phyloP scores from a whole-genome alignment of 495 filamentous ascomycete genomes.

The Clavariopsis aquatica region DNA sequence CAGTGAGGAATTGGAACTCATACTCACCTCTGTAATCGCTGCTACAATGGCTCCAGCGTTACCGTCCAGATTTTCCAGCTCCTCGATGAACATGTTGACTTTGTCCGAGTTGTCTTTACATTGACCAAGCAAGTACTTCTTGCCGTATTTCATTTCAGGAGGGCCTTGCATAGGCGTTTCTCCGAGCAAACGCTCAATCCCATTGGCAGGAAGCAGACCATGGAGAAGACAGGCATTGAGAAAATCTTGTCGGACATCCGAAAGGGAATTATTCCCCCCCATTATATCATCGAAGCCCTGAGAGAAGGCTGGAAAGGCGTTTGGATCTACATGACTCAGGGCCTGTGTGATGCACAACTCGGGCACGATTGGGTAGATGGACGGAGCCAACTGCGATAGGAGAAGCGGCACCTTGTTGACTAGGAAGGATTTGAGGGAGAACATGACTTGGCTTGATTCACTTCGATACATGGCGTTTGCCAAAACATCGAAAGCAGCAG shows the following conservation, averaged over 20 bases:
- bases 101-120: slow-evolving; percentile 71
- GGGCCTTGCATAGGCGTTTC: slow-evolving; percentile 83
- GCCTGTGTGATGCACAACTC: slow-evolving; percentile 82
- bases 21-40: slow-evolving; percentile 82
- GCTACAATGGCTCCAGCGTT: slow-evolving; percentile 88
- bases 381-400: slow-evolving; percentile 61
- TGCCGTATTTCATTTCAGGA: slow-evolving; percentile 71
- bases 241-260: slow-evolving; percentile 86
- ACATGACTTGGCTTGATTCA: slow-evolving; percentile 69
- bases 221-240: slow-evolving; percentile 89
- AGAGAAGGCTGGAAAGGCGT: slow-evolving; percentile 77
- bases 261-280: slow-evolving; percentile 70
- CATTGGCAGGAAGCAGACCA: slow-evolving; percentile 71
- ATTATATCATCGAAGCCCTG: slow-evolving; percentile 74
- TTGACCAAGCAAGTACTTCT: slow-evolving; percentile 72
- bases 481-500: slow-evolving; percentile 84
- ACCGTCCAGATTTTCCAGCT: slow-evolving; percentile 90
- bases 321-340: slow-evolving; percentile 71
- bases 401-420: slow-evolving; percentile 90
- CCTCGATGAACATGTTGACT: slow-evolving; percentile 70
- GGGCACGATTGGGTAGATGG: slow-evolving; percentile 65
- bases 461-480: slow-evolving; percentile 81
- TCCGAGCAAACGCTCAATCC: slow-evolving; percentile 77
- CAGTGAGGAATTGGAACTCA: too few relatives aligned
- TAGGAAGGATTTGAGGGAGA: slow-evolving; percentile 84